These are phyloP conservation scores for Talaromyces sp. DNA, from an alignment of 2,329 filamentous ascomycete species.

Conservation along the genomic window DNA sequence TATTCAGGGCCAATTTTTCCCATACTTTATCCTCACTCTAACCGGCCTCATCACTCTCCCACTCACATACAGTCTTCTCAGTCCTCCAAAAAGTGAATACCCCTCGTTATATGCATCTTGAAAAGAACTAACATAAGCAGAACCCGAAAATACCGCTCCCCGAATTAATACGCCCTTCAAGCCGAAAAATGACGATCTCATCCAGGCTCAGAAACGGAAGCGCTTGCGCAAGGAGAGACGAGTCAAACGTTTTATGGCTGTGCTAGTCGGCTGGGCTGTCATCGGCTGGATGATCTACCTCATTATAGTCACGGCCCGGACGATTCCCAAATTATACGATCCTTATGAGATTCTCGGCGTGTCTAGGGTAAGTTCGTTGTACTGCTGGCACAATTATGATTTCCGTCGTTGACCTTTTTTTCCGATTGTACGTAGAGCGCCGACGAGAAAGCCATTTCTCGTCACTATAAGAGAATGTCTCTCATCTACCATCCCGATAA, in stretches of 20 bases:
- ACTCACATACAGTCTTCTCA: constrained; percentile 81
- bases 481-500: constrained; percentile 92
- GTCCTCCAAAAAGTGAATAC: constrained; percentile 61
- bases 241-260: constrained; percentile 75
- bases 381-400: neutral
- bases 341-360: constrained; percentile 92
- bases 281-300: constrained; percentile 92
- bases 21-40: constrained; percentile 94
- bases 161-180: constrained; percentile 77
- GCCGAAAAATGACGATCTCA: constrained; percentile 75
- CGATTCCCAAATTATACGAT: constrained; percentile 79
- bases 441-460: constrained; percentile 86
- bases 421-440: constrained; percentile 56
- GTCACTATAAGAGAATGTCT: constrained; percentile 80
- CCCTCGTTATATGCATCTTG: neutral
- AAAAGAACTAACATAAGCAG: constrained; percentile 26
- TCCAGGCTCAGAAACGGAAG: constrained; percentile 74
- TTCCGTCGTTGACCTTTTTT: constrained; percentile 5
- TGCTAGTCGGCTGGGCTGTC: constrained; percentile 69
- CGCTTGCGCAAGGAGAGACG: constrained; percentile 87
- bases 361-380: constrained; percentile 65
- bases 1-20: constrained; percentile 85
- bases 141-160: constrained; percentile 73
- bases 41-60: constrained; percentile 82
- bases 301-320: constrained; percentile 70